Base-by-base conservation (phyloP, 1,284 basidiomycete genomes). In the Fomitopsis schrenkii region DNA sequence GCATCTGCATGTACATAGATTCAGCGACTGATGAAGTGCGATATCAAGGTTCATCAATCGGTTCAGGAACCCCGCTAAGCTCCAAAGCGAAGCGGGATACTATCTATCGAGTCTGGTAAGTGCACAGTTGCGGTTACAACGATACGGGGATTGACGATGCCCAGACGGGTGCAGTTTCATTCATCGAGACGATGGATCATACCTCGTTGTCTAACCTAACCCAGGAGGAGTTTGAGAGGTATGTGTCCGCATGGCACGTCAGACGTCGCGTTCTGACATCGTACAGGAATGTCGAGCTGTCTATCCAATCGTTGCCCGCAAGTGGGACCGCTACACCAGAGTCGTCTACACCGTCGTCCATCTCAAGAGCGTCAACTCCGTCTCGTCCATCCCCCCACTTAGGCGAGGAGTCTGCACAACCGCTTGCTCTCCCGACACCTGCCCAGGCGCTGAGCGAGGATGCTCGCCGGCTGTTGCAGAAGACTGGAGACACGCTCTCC, bases 161-260 rank as follows among this genome's bases (percentile, higher is more conserved):
- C 22, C 63, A 94, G 91, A 91, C 87, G 83, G 94, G 93, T 38
- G 93, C 95, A 4, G 93, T 98, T 35, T 91, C 94, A 1, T 98
- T 98, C 74, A 95, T 98, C 65, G 95, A 98, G 77, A 93, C 93
- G 0, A 95, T 99, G 93, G 97, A 98, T 74, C 93, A 96, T 65
- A 91, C 94, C 0, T 92, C 92, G 7, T 78, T 99, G 46, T 97
- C 94, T 14, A 90, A 93, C 69, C 97, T 98, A 64, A 89, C 92
- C 0, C 93, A 96, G 73, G 90, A 91, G 57, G 94, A 98, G 67
- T 98, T 99, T 64, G 96, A 98, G 73, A 80, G 74, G 83, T 93
- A 74, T 59, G 83, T 15, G 17, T 17, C 75, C 12, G 35, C 63
- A 33, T 44, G 38, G 3, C 22, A 26, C 44, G 41, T 50, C 15